Evolutionary conservation across 1,139 yeast genomes (phyloP), one percentile per base, ranked within the genome.

Genomic region (Yamadazyma dendronema): DNA sequence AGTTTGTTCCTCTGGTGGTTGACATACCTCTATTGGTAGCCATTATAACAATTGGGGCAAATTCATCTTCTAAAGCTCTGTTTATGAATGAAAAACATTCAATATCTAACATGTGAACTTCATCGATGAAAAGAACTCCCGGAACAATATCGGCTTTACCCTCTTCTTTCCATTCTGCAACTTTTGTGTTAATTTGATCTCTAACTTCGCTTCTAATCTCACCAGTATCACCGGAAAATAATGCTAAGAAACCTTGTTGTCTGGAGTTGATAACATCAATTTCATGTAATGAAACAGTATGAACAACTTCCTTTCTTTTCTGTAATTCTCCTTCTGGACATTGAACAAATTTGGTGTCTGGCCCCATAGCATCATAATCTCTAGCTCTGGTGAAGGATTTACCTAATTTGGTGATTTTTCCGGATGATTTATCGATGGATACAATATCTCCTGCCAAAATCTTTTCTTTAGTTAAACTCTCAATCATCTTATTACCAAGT

Each of bases 351-450:
- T 88, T 89, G 29, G 97, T 89, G 53, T 94, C 97, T 32, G 97
- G 95, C 5, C 98, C 97, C 97, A 92, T 92, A 29, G 98, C 98
- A 64, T 94, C 99, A 62, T 92, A 94, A 63, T 94, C 98, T 57
- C 98, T 77, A 4, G 97, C 95, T 51, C 98, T 78, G 9, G 97
- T 83, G 62, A 88, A 92, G 1, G 97, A 89, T 59, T 96, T 81
- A 42, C 99, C 99, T 47, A 94, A 74, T 63, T 90, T 92, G 34
- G 95, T 81, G 53, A 92, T 87, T 56, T 89, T 88, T 37, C 98
- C 99, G 41, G 89, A 79, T 3, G 97, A 90, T 65, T 92, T 92
- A 63, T 94, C 98, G 58, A 94, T 89, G 15, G 95, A 83, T 46
- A 94, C 85, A 37, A 94, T 95, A 65, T 94, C 99, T 38, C 99